Base-by-base conservation (phyloP, 164 flowering plant species). In the Stephania yunnanensis region DNA sequence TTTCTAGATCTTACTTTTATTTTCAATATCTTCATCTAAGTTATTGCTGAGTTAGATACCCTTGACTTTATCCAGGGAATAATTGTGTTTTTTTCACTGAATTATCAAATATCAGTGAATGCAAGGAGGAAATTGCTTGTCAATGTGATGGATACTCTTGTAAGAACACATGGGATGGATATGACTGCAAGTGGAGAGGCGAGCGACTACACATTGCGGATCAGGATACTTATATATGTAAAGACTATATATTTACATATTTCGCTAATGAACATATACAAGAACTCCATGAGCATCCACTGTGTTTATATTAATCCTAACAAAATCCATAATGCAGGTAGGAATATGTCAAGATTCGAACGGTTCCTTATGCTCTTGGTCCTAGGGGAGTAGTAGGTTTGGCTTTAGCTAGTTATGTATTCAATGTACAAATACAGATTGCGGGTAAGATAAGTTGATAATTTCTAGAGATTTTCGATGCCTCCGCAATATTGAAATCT, bases 221-320 rank as follows among this genome's bases (percentile, higher is more conserved):
- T 53, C 93, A 90, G 68, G 99, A 95, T 77, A 81, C 96, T n/a
- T 95, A 97, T 78, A 92, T 95, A 55, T 92, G 99, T 93, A 86
- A 87, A 25, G 0, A 25, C 25, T 0, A 25, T 25, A 25, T 25
- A 25, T 25, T 0, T 25, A 25, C 25, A 25, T 25, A 25, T 25
- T 25, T 25, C 0, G 25, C 25, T 25, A 25, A 25, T 25, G 25
- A 25, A 25, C 25, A 25, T 25, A 25, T 0, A 25, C 0, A 25
- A 25, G 25, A 25, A 25, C 25, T 25, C 25, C 25, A 25, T 25
- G 25, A 25, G 25, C 25, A 25, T 25, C 25, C 25, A 25, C 25
- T 25, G 0, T 25, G 25, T 25, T 25, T 25, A 25, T 25, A 25
- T 25, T 25, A 25, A 25, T 25, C 25, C 25, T 25, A 25, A 25